A percentile compares a stretch with the other conserved stretches of the same genome.
phyloP scores from a whole-genome alignment of 306 rosid species.

The Potentilla sterilis region DNA sequence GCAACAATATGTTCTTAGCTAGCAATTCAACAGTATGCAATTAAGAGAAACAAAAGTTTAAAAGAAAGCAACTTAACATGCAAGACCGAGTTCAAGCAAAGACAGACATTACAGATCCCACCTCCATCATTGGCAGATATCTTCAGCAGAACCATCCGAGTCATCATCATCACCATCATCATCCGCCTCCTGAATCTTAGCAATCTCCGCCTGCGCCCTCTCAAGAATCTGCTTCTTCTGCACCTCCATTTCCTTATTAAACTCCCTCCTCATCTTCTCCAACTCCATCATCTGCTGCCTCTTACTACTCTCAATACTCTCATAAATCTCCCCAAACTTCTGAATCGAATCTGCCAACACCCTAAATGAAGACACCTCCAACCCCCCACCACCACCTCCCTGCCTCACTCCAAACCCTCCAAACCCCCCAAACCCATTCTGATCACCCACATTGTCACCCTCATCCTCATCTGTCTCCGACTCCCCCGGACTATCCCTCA shows the following conservation, averaged over 20 bases:
- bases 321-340: conserved; percentile 76
- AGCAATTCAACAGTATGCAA: conserved; percentile 5
- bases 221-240: conserved; percentile 85
- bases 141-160: conserved; percentile 5
- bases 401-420: neutral
- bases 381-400: conserved; percentile 21
- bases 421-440: conserved; percentile 12
- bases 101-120: neutral
- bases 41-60: conserved; percentile 1
- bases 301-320: conserved; percentile 77
- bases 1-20: neutral
- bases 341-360: conserved; percentile 68
- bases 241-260: conserved; percentile 64
- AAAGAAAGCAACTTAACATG: conserved; percentile 9
- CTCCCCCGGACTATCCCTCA: conserved; percentile 90
- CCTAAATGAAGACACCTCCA: conserved; percentile 42
- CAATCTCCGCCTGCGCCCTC: conserved; percentile 66
- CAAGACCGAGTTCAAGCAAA: conserved; percentile 14
- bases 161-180: conserved; percentile 30
- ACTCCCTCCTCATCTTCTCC: conserved; percentile 74
- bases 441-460: conserved; percentile 9
- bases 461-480: conserved; percentile 54
- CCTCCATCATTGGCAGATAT: conserved; percentile 19
- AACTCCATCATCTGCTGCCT: conserved; percentile 86
- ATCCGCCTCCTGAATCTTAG: conserved; percentile 52